phyloP scores from a whole-genome alignment of 305 asterid species.

The Fraxinus platypoda region DNA sequence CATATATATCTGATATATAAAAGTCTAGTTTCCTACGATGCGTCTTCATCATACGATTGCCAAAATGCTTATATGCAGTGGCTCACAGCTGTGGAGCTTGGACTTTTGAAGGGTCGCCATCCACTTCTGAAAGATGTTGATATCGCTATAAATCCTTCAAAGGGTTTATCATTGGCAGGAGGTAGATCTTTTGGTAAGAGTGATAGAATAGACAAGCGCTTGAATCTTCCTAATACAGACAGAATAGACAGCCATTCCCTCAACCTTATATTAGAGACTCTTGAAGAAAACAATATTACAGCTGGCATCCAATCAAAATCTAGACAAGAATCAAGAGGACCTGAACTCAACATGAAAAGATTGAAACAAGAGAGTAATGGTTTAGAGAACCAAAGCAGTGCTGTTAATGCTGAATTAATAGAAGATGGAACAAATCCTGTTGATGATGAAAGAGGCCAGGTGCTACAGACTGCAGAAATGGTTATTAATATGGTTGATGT shows the following conservation, averaged over 20 bases:
- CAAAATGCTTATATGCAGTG: slow-evolving; percentile 56
- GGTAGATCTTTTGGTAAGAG: slow-evolving; percentile 35
- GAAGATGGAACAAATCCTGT: slow-evolving; percentile 36
- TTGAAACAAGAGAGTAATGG: slow-evolving; percentile 31
- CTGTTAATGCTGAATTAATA: slow-evolving; percentile 36
- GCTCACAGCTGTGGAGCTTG: slow-evolving; percentile 97
- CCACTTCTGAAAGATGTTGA: slow-evolving; percentile 88
- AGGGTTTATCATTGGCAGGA: slow-evolving; percentile 47
- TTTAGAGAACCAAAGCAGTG: slow-evolving; percentile 32
- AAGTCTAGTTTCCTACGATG: background rate
- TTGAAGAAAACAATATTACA: slow-evolving; percentile 32
- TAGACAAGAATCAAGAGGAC: slow-evolving; percentile 30
- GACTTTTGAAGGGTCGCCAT: slow-evolving; percentile 95
- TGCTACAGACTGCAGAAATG: slow-evolving; percentile 67
- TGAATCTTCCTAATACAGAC: slow-evolving; percentile 37
- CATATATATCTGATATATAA: background rate
- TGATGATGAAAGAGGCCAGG: slow-evolving; percentile 66
- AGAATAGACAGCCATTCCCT: slow-evolving; percentile 29
- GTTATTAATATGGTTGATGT: slow-evolving; percentile 81
- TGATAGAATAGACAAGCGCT: slow-evolving; percentile 36
- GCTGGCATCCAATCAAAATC: slow-evolving; percentile 33
- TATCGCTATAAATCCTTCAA: slow-evolving; percentile 70
- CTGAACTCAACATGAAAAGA: slow-evolving; percentile 21
- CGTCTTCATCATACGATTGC: slow-evolving; percentile 15
- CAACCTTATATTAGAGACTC: slow-evolving; percentile 34